Evolutionary conservation across 129 eudicot genomes (phyloP), one percentile per base, ranked within the genome.

Genomic region (Ambrosia artemisiifolia): DNA sequence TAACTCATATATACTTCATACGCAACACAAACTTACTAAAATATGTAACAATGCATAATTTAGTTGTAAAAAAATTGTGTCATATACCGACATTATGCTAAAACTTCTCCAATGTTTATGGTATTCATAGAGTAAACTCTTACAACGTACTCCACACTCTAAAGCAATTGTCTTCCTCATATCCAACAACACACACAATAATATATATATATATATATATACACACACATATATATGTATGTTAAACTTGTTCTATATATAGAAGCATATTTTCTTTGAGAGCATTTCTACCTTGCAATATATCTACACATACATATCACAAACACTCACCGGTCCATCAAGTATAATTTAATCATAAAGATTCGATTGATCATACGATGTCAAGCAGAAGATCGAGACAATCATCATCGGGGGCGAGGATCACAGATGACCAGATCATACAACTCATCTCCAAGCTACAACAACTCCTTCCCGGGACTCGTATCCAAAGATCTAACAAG

Each of bases 341-440:
- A 67, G 1, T 0, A 9, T 67, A 55, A 67, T 43, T 66, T 7
- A 49, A 2, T 63, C 16, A 38, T 36, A 61, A 11, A 5, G 2
- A 62, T 38, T 3, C 43, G 30, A 6, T 3, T 24, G 56, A 46
- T 53, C 7, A 56, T 65, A 79, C 55, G 49, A 79, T 89, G 98
- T 93, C 98, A 5, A 78, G 90, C 70, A 83, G 97, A 83, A 80
- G 98, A 70, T 83, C 95, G 28, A 84, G 98, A 70, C 95, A 88
- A 51, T 70, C 82, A 49, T 77, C 91, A 4, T 70, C 85, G 11
- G 83, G 82, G 10, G 50, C 33, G 1, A 88, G 97, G 69, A 91
- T 91, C 16, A 67, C 79, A 0, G 97, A 92, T 77, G 97, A 92
- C 67, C 97, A 92, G 62, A 92, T 88, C 76, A 78, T 88, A 44